These are phyloP conservation scores for Trebouxiophyceae sp. DNA, from an alignment of 163 green algal species.

Conservation along the genomic window DNA sequence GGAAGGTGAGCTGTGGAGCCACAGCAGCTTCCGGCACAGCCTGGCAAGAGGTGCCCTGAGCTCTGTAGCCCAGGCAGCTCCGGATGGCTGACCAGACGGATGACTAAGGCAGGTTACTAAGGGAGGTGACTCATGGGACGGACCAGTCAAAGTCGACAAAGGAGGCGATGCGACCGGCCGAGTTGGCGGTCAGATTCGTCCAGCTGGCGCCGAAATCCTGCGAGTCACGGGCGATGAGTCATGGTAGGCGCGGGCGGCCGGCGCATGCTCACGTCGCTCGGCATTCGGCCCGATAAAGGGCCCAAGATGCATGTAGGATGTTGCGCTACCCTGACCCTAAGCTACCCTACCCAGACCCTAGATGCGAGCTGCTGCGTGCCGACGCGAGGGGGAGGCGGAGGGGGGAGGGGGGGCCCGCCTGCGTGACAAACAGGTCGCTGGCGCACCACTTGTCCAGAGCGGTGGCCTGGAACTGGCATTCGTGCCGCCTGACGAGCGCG, in stretches of 20 bases:
- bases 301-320: neutral
- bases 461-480: slow-evolving; percentile 24
- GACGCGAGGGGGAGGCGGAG: neutral
- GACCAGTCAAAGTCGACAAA: slow-evolving; percentile 86
- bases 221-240: neutral
- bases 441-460: slow-evolving; percentile 26
- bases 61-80: no score
- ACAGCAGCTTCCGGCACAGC: no score
- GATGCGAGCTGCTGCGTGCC: neutral
- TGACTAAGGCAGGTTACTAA: no score
- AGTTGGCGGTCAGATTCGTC: slow-evolving; percentile 62
- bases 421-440: slow-evolving; percentile 47
- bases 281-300: neutral
- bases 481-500: slow-evolving; percentile 27
- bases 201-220: slow-evolving; percentile 41
- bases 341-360: neutral
- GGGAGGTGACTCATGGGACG: no score
- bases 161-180: slow-evolving; percentile 46
- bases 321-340: neutral
- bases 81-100: no score
- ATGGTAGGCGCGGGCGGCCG: neutral
- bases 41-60: no score
- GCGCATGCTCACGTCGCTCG: neutral
- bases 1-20: no score
- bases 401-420: slow-evolving; percentile 11